Evolutionary conservation across 2,329 filamentous ascomycete genomes (phyloP).

Genomic region (Aspergillus uvarum): DNA sequence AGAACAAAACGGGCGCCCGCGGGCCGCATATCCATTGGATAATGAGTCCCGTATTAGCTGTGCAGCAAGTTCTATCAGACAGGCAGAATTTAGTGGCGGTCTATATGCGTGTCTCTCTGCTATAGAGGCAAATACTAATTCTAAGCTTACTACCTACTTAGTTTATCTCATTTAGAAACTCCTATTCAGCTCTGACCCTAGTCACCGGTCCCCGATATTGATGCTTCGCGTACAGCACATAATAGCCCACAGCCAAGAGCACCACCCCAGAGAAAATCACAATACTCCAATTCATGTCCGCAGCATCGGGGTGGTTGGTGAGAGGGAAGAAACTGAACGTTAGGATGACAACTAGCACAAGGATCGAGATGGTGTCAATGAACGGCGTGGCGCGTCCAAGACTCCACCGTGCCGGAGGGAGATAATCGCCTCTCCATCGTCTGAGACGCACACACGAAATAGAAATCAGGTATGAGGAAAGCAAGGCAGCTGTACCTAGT

Average conservation of each 20-base stretch:
- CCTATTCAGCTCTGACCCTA: slow-evolving; percentile 15
- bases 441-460: slow-evolving; percentile 48
- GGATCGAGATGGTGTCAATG: slow-evolving; percentile 37
- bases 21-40: no score
- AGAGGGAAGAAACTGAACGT: slow-evolving; percentile 31
- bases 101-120: neutral
- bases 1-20: neutral
- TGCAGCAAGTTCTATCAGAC: neutral
- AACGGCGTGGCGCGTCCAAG: slow-evolving; percentile 41
- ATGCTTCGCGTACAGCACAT: slow-evolving; percentile 25
- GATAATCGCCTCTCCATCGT: slow-evolving; percentile 31
- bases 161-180: neutral
- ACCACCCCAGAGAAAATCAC: slow-evolving; percentile 29
- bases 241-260: slow-evolving; percentile 27
- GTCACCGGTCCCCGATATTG: slow-evolving; percentile 34
- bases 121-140: neutral
- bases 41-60: neutral
- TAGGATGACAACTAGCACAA: slow-evolving; percentile 26
- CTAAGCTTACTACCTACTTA: neutral
- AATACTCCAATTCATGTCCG: slow-evolving; percentile 31
- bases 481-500: slow-evolving; percentile 48
- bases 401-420: slow-evolving; percentile 32
- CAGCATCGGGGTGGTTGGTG: slow-evolving; percentile 15
- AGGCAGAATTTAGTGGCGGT: neutral
- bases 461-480: slow-evolving; percentile 53